Conservation (phyloP, 192 early-diverging fungal species). For the Coemansia sp. region DNA sequence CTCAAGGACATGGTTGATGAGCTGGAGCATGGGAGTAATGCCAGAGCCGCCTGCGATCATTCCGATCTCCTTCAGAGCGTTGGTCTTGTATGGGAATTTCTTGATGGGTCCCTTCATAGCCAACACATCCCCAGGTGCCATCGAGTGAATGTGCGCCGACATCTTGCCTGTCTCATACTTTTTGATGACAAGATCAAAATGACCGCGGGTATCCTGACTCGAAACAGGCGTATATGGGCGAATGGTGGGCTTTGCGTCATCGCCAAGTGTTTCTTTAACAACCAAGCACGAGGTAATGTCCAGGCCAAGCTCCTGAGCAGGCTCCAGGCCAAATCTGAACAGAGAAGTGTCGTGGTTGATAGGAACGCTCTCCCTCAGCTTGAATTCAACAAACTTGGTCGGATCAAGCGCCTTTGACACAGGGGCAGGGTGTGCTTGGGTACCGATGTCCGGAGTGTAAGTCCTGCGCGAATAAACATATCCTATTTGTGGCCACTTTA, state of each 20-base stretch:
- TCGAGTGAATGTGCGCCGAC: constrained; percentile 62
- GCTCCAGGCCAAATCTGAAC: constrained; percentile 71
- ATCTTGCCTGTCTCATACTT: constrained; percentile 69
- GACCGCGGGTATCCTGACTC: constrained; percentile 56
- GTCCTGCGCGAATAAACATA: constrained; percentile 45
- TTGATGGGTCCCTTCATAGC: constrained; percentile 81
- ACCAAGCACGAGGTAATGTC: constrained; percentile 78
- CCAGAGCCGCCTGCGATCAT: constrained; percentile 88
- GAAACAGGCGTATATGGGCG: constrained; percentile 84
- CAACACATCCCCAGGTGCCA: constrained; percentile 72
- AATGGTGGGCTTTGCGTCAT: constrained; percentile 66
- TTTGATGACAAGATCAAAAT: constrained; percentile 84
- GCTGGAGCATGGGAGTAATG: constrained; percentile 81
- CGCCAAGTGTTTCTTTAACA: constrained; percentile 60
- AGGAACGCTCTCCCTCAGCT: constrained; percentile 47
- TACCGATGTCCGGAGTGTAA: background rate
- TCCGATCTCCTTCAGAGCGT: constrained; percentile 64
- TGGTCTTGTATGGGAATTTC: constrained; percentile 69
- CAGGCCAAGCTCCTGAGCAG: constrained; percentile 65
- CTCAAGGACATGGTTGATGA: constrained; percentile 65
- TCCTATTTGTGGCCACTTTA: constrained; percentile 22
- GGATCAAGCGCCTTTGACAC: constrained; percentile 41
- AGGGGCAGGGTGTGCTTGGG: constrained; percentile 2
- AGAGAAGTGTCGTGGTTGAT: constrained; percentile 72
- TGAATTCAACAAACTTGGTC: constrained; percentile 48